Evolutionary conservation across 345 rosid genomes (phyloP), one percentile per base, ranked within the genome.

Genomic region (Gossypium australe): DNA sequence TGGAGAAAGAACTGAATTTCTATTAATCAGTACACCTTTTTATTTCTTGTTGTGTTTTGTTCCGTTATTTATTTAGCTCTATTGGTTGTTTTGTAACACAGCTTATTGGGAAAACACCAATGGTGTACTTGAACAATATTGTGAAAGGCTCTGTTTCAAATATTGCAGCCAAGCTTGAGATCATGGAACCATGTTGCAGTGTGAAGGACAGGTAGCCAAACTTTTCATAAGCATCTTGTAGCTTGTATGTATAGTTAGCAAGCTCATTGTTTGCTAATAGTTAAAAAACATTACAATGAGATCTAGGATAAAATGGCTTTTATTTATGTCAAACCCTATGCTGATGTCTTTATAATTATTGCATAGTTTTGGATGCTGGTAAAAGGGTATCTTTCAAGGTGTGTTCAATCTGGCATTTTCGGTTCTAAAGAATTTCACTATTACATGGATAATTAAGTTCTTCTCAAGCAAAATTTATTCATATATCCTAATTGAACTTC

Each of bases 51-150:
- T 48, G 68, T 16, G 61, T 27, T 55, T 57, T 6, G 38, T 3
- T 43, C 24, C 7, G 9, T n/a, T 52, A n/a, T 66, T 47, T 70
- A 62, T 65, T 64, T 6, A 52, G 67, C 14, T 75, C 9, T 67
- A 2, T 76, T 41, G 24, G 63, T 29, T 79, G 63, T 74, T 77
- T 11, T 67, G 56, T 73, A 51, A 76, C 38, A 43, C 87, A 92
- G 97, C 89, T 94, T 44, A 92, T 92, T 75, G 98, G 98, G 62
- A 94, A 88, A 71, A 92, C 98, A 44, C 98, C 97, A 11, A 89
- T 94, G 97, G 97, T 94, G 27, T 94, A 90, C 80, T 88, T 94
- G 82, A 92, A 94, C 81, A 91, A 87, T n/a, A 82, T 92, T 25
- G 86, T 90, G 29, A 94, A 91, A 44, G 97, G 95, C 20, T 92